A percentile compares a stretch with the other conserved stretches of the same genome.
phyloP scores from a whole-genome alignment of 306 rosid species.

The Acmispon strigosus region DNA sequence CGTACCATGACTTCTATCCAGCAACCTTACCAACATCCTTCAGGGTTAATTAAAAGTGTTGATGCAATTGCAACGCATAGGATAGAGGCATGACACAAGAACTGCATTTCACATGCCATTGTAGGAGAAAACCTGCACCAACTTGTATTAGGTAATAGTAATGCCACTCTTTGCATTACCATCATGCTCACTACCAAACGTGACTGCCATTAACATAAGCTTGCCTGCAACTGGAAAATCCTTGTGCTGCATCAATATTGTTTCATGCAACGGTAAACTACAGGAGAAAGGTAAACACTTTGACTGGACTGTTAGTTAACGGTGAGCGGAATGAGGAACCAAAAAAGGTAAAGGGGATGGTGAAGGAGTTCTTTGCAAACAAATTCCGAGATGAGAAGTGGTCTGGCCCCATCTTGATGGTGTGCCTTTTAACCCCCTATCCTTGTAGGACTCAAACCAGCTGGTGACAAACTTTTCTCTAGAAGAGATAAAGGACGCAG shows the following conservation, averaged over 20 bases:
- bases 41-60: not conserved
- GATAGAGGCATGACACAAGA: not conserved
- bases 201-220: slow-evolving; percentile 80
- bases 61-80: not conserved
- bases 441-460: too few relatives aligned
- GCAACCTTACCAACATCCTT: not conserved
- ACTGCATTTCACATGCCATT: not conserved
- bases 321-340: too few relatives aligned
- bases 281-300: too few relatives aligned
- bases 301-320: too few relatives aligned
- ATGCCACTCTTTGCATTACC: slow-evolving; percentile 21
- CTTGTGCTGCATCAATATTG: slow-evolving; percentile 84
- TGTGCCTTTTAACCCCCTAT: too few relatives aligned
- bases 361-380: too few relatives aligned
- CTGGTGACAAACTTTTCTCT: too few relatives aligned
- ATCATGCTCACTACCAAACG: slow-evolving; percentile 57
- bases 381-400: too few relatives aligned
- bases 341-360: too few relatives aligned
- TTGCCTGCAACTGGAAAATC: slow-evolving; percentile 87
- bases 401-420: too few relatives aligned
- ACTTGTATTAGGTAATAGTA: not conserved
- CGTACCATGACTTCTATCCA: not conserved
- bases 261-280: too few relatives aligned
- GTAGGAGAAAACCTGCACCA: not conserved
- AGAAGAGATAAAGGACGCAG: too few relatives aligned